Evolutionary conservation across 495 filamentous ascomycete genomes (phyloP).

Genomic region (Penicillium angulare): DNA sequence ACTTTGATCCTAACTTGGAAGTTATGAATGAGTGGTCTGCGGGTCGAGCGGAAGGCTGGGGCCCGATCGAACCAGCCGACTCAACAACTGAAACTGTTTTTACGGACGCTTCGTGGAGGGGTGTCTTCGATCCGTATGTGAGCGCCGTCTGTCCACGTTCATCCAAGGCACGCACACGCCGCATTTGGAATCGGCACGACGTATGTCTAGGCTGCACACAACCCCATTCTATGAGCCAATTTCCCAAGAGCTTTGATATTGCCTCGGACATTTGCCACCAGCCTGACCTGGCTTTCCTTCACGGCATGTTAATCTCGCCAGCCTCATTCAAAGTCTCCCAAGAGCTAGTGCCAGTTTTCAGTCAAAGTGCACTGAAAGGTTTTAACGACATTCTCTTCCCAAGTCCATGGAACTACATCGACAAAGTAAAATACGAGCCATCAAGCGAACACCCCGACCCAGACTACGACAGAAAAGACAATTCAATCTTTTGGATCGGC

Average conservation of each 20-base stretch:
- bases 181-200: slow-evolving; percentile 45
- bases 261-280: slow-evolving; percentile 74
- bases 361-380: slow-evolving; percentile 63
- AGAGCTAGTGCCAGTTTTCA: slow-evolving; percentile 70
- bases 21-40: slow-evolving; percentile 33
- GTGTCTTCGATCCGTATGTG: slow-evolving; percentile 47
- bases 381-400: slow-evolving; percentile 50
- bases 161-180: slow-evolving; percentile 50
- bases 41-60: slow-evolving; percentile 39
- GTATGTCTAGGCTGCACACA: slow-evolving; percentile 60
- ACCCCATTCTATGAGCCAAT: slow-evolving; percentile 69
- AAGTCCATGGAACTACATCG: slow-evolving; percentile 50
- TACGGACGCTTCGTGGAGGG: slow-evolving; percentile 43
- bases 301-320: slow-evolving; percentile 67
- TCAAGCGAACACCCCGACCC: slow-evolving; percentile 36
- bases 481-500: slow-evolving; percentile 52
- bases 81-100: slow-evolving; percentile 48
- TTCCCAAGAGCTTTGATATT: slow-evolving; percentile 61
- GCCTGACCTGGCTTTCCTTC: slow-evolving; percentile 70
- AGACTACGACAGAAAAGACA: slow-evolving; percentile 40
- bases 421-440: slow-evolving; percentile 45
- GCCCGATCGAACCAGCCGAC: slow-evolving; percentile 41
- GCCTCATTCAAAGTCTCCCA: slow-evolving; percentile 60
- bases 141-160: slow-evolving; percentile 55
- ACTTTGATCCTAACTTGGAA: slow-evolving; percentile 17